These are phyloP conservation scores for Blastocladiella emersonii DNA, from an alignment of 371 early-diverging fungal genomes.

Conservation along the genomic window DNA sequence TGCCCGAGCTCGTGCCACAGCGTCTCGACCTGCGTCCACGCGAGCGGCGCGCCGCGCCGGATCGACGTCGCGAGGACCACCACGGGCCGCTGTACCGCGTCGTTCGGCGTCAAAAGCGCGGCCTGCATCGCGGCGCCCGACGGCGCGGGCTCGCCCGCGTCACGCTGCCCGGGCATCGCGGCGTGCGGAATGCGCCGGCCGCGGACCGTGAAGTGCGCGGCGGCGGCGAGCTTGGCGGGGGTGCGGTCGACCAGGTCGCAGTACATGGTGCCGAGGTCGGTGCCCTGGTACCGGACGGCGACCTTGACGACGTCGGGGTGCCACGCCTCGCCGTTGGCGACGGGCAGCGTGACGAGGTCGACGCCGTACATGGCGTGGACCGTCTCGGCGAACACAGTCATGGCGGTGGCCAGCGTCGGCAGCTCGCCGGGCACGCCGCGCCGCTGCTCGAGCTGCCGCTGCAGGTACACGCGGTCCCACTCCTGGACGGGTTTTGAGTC, in stretches of 20 bases:
- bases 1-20: conserved; percentile 98
- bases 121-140: conserved; percentile 8
- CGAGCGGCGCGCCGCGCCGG: conserved; percentile 8
- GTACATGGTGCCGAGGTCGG: conserved; percentile 76
- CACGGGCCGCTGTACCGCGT: conserved; percentile 52
- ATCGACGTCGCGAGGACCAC: conserved; percentile 45
- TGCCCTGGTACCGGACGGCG: conserved; percentile 75
- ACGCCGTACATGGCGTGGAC: conserved; percentile 76
- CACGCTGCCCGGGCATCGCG: background rate
- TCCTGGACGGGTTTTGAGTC: conserved; percentile 37
- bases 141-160: conserved; percentile 16
- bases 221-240: conserved; percentile 55
- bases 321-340: conserved; percentile 61
- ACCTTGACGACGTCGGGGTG: conserved; percentile 73
- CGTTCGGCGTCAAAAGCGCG: conserved; percentile 7
- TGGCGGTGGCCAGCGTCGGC: conserved; percentile 67
- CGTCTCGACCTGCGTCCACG: conserved; percentile 68
- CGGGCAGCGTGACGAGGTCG: conserved; percentile 47
- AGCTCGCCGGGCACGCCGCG: conserved; percentile 34
- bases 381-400: conserved; percentile 69
- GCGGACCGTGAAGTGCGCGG: conserved; percentile 91
- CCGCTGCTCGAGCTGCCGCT: conserved; percentile 21
- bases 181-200: background rate
- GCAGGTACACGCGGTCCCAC: conserved; percentile 75
- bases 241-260: conserved; percentile 70